These are phyloP conservation scores for Trichosporon sp. DNA, from an alignment of 1,284 basidiomycete species.

Conservation along the genomic window DNA sequence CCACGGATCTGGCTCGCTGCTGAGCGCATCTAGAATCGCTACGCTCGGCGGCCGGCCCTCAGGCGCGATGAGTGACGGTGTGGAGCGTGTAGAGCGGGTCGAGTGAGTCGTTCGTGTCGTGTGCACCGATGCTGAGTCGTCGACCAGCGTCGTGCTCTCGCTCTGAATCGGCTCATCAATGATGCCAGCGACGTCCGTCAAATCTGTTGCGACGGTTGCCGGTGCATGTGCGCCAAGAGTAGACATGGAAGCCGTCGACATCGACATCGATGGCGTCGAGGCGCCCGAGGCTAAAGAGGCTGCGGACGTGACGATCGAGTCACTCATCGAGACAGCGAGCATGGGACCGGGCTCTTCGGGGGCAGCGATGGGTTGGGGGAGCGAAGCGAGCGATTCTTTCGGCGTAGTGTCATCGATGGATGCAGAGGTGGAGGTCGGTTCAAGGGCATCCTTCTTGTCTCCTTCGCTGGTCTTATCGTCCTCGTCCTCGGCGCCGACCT, in stretches of 20 bases:
- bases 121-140: not conserved
- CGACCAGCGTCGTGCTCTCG: conserved; percentile 11
- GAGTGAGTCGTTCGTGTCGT: too few species aligned
- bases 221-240: not conserved
- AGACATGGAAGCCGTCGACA: not conserved
- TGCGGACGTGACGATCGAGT: not conserved
- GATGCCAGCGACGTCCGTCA: conserved; percentile 11
- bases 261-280: not conserved
- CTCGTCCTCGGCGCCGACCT: not conserved
- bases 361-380: not conserved
- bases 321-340: not conserved
- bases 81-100: too few species aligned
- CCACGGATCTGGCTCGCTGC: not conserved
- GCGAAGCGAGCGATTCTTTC: not conserved
- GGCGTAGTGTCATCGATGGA: not conserved
- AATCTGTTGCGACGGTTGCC: conserved; percentile 7
- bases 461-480: not conserved
- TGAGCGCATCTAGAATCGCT: not conserved
- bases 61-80: not conserved
- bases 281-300: not conserved
- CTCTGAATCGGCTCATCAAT: conserved; percentile 11
- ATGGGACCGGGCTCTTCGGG: not conserved
- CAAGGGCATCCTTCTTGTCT: too few species aligned
- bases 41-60: not conserved
- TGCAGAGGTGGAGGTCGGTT: not conserved